Percentiles rank a stretch among this genome's conserved stretches.
phyloP scores from a whole-genome alignment of 2,329 filamentous ascomycete genomes.

The Verticillium klebahnii region DNA sequence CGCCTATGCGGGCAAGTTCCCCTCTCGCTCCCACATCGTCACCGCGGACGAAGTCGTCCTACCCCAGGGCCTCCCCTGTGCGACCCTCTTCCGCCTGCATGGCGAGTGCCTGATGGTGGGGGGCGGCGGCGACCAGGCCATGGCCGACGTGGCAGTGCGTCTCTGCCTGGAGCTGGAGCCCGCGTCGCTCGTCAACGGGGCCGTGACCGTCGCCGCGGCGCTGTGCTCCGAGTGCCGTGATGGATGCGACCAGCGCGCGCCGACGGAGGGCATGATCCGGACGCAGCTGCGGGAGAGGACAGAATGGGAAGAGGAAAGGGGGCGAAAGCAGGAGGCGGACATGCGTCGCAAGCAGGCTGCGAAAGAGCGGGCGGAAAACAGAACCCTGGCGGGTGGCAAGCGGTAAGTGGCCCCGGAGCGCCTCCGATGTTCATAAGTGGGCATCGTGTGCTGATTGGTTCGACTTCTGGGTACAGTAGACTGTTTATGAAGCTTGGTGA shows the following conservation, averaged over 20 bases:
- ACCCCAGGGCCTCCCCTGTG: not conserved
- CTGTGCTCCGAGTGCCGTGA: not conserved
- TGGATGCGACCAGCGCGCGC: not conserved
- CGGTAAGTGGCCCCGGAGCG: not conserved
- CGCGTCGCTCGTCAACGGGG: not conserved
- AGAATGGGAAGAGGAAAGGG: not conserved
- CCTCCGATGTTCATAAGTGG: too few species aligned
- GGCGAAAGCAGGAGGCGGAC: not conserved
- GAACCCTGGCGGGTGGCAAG: not conserved
- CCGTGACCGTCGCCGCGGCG: not conserved
- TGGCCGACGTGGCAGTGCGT: not conserved
- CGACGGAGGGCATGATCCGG: not conserved
- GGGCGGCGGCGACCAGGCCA: not conserved
- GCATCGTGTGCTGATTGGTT: too few species aligned
- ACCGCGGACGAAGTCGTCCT: not conserved
- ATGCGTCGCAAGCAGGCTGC: not conserved
- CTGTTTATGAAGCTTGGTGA: not conserved
- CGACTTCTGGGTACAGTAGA: too few species aligned
- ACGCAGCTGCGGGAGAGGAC: not conserved
- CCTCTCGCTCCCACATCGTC: not conserved
- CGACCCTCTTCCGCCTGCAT: not conserved
- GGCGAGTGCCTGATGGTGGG: not conserved
- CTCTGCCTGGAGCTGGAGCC: not conserved
- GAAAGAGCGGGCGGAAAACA: not conserved
- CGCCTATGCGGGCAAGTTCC: not conserved